These are phyloP conservation scores for Boechera divaricarpa DNA, from an alignment of 345 rosid genomes.

Conservation along the genomic window DNA sequence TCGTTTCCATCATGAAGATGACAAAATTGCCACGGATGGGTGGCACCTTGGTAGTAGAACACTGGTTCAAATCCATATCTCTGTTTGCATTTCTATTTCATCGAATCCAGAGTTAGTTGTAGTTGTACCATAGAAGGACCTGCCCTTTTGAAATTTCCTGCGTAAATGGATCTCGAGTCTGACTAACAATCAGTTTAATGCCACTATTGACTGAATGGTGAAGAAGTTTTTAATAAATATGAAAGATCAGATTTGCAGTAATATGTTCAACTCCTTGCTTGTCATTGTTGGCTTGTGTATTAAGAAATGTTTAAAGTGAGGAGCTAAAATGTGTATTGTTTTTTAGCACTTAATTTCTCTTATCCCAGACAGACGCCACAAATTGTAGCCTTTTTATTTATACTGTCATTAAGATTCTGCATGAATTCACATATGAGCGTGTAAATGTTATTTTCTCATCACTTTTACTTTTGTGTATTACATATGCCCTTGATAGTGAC, in stretches of 20 bases:
- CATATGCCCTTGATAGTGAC: constrained; percentile 11
- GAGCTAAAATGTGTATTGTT: background rate
- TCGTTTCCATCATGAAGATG: constrained; percentile 20
- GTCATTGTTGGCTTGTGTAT: background rate
- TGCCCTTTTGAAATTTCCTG: background rate
- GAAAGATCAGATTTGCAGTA: constrained; percentile 3
- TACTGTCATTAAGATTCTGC: constrained; percentile 2
- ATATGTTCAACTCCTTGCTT: constrained; percentile 15
- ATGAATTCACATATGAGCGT: constrained; percentile 8
- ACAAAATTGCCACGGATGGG: background rate
- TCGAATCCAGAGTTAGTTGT: background rate
- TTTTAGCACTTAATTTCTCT: background rate
- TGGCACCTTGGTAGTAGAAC: background rate
- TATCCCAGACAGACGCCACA: background rate
- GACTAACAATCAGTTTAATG: constrained; percentile 8
- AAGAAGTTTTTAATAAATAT: background rate
- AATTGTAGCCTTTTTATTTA: background rate
- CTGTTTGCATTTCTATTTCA: background rate
- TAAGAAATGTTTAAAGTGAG: constrained; percentile 5
- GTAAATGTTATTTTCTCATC: constrained; percentile 25
- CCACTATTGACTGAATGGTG: background rate
- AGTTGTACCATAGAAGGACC: background rate
- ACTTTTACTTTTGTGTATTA: background rate
- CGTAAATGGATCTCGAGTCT: background rate
- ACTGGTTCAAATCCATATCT: background rate